Conservation (phyloP, 2,329 filamentous ascomycete species). For the Thermothelomyces thermophilus region DNA sequence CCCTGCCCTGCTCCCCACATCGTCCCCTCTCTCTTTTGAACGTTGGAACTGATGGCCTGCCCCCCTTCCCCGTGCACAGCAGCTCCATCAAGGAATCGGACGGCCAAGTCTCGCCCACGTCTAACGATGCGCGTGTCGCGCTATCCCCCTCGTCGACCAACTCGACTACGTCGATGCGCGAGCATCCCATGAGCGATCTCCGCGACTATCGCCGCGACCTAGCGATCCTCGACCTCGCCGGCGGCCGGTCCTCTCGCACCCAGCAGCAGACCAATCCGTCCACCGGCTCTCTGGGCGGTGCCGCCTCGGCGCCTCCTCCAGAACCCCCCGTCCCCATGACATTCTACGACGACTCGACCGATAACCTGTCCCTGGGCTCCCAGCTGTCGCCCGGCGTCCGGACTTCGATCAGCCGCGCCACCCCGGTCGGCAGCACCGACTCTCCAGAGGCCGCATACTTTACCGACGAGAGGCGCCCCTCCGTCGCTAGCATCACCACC, state of each 20-base stretch:
- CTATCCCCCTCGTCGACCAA: slow-evolving; percentile 39
- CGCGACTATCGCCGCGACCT: slow-evolving; percentile 67
- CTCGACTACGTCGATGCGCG: slow-evolving; percentile 45
- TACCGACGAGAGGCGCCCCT: slow-evolving; percentile 73
- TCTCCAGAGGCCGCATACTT: slow-evolving; percentile 55
- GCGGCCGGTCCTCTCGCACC: slow-evolving; percentile 41
- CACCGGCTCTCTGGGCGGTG: slow-evolving; percentile 41
- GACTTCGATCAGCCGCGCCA: slow-evolving; percentile 38
- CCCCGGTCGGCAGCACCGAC: slow-evolving; percentile 46
- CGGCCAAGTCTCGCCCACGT: slow-evolving; percentile 44
- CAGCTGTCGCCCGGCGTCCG: slow-evolving; percentile 68
- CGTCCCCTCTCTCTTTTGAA: slow-evolving; percentile 13
- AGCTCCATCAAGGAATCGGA: slow-evolving; percentile 33
- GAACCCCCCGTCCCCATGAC: slow-evolving; percentile 41
- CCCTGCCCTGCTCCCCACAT: neutral
- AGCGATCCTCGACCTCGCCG: slow-evolving; percentile 57
- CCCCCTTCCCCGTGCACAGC: slow-evolving; percentile 19
- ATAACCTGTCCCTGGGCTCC: slow-evolving; percentile 54
- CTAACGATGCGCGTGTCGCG: slow-evolving; percentile 38
- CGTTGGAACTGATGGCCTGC: slow-evolving; percentile 28
- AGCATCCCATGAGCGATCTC: slow-evolving; percentile 54
- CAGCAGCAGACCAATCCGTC: slow-evolving; percentile 55
- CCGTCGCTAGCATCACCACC: slow-evolving; percentile 79
- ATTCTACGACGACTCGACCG: slow-evolving; percentile 71
- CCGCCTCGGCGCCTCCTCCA: slow-evolving; percentile 30